Evolutionary conservation across 2,329 filamentous ascomycete species (phyloP), one percentile per base, ranked within the genome.

Genomic region (Zymoseptoria ardabiliae): DNA sequence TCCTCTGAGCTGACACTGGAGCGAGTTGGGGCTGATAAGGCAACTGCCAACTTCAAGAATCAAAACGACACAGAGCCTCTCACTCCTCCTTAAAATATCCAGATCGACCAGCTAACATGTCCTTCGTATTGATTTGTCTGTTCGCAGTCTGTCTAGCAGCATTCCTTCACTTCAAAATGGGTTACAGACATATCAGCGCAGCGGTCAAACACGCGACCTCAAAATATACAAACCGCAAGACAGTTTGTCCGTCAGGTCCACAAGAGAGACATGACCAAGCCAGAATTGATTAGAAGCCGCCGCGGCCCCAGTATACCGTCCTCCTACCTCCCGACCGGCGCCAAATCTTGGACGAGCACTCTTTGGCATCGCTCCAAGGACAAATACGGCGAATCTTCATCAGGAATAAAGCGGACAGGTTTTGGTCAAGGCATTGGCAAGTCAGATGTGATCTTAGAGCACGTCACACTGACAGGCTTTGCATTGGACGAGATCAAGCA

Each of bases 401-500:
- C 62, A 13, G 57, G 66, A 48, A 66, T 67, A 51, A 57, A 53
- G 52, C 65, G 61, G 35, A 28, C 62, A 11, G 55, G 68, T 3
- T 69, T 71, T 5, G 61, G 68, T 50, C 63, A 65, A n/a, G 52
- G 57, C 17, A 62, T 63, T 2, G 53, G 64, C 25, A 61, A 70
- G 19, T 69, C 64, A 4, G 57, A 64, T 1, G 54, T 61, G 3
- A 53, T 64, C 45, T 30, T 54, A 3, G 58, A 67, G n/a, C 62
- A 68, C 54, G 53, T 61, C 41, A 85, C 84, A 1, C 84, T 83
- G 1, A 90, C 83, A 50, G 89, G 87, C 1, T 87, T 92, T 67
- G 87, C 87, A 0, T 78, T 86, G 0, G 79, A 80, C 2, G 89
- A 95, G 58, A 80, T 95, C 63, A 82, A 81, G 57, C 80, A 81